These are phyloP conservation scores for Pythium monospermum DNA, from an alignment of 352 stramenopile genomes.

Conservation along the genomic window DNA sequence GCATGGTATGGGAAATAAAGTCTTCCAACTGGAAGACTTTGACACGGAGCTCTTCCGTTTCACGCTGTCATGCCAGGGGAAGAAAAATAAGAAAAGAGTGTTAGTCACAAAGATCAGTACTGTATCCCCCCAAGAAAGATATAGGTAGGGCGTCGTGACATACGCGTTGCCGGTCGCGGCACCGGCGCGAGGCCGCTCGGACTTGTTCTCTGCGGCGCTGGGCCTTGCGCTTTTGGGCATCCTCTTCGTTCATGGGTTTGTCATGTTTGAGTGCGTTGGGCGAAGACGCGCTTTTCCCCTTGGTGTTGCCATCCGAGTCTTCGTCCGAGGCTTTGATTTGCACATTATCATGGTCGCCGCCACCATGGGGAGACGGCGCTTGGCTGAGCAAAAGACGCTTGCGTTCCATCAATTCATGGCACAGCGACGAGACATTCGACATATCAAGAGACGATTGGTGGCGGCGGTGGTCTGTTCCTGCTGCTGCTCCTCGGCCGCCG, in stretches of 20 bases:
- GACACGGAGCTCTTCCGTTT: conserved; percentile 62
- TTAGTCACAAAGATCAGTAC: too few species aligned
- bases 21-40: conserved; percentile 70
- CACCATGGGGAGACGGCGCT: conserved; percentile 7
- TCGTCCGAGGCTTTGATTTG: conserved; percentile 17
- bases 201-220: conserved; percentile 60
- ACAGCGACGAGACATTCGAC: conserved; percentile 28
- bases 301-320: conserved; percentile 30
- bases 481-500: too few species aligned
- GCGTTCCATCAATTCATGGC: conserved; percentile 29
- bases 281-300: conserved; percentile 9
- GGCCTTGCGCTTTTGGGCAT: conserved; percentile 53
- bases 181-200: conserved; percentile 47
- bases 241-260: conserved; percentile 38
- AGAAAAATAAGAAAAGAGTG: too few species aligned
- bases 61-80: too few species aligned
- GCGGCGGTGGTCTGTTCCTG: background rate
- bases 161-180: conserved; percentile 51
- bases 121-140: too few species aligned
- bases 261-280: background rate
- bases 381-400: conserved; percentile 45
- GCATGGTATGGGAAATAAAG: conserved; percentile 53
- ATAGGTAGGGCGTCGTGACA: too few species aligned
- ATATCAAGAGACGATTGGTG: conserved; percentile 6
- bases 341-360: too few species aligned